Evolutionary conservation across 2,329 filamentous ascomycete species (phyloP).

Genomic region (Simplicillium sp.): DNA sequence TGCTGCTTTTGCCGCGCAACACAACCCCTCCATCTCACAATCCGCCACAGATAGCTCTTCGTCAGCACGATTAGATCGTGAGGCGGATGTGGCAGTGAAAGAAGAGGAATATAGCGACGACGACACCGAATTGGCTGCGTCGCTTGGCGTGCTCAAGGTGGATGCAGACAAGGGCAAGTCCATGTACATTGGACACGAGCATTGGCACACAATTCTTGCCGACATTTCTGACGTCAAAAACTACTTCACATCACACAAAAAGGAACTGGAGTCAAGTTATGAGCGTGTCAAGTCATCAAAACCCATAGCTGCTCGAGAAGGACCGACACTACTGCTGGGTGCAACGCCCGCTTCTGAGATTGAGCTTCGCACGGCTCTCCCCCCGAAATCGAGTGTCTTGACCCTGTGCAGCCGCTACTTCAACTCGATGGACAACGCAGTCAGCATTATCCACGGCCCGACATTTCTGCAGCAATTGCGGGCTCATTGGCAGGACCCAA

Average conservation of each 20-base stretch:
- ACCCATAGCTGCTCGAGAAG: constrained; percentile 47
- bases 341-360: constrained; percentile 60
- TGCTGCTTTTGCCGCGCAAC: constrained; percentile 19
- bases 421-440: constrained; percentile 65
- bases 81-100: constrained; percentile 46
- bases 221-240: constrained; percentile 90
- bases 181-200: constrained; percentile 72
- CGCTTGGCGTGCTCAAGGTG: constrained; percentile 75
- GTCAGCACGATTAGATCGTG: constrained; percentile 41
- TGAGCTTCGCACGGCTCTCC: constrained; percentile 73
- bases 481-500: constrained; percentile 60
- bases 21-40: constrained; percentile 22
- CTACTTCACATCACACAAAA: constrained; percentile 79
- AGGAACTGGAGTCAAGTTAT: constrained; percentile 76
- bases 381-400: constrained; percentile 73
- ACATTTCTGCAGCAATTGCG: constrained; percentile 70
- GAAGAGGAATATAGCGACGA: constrained; percentile 58
- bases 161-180: constrained; percentile 68
- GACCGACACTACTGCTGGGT: constrained; percentile 72
- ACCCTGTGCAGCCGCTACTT: constrained; percentile 84
- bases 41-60: constrained; percentile 32
- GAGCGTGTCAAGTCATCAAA: constrained; percentile 65
- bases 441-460: constrained; percentile 70
- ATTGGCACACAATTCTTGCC: constrained; percentile 72
- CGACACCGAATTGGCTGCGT: constrained; percentile 59